Base-by-base conservation (phyloP, 148 eudicot species). In the Camellia lanceoleosa region DNA sequence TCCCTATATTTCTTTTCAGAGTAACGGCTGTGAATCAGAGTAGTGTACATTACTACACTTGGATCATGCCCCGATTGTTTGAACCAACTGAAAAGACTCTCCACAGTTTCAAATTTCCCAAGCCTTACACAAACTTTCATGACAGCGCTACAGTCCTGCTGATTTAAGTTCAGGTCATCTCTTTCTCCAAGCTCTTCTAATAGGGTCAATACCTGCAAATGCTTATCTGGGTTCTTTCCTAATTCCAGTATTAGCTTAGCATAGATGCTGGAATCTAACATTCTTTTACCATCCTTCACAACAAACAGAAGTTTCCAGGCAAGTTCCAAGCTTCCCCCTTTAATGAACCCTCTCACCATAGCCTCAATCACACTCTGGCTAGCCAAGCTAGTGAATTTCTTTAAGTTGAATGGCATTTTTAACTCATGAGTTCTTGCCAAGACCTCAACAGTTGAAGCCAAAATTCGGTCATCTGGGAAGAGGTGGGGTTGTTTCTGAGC, bases 401-500 rank as follows among this genome's bases (percentile, higher is more conserved):
- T 87, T 61, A 89, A 83, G 65, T 87, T 81, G 15, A 85, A 82
- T 5, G 92, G 92, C 78, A 91, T 72, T 81, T 86, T 93, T 74
- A 93, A 74, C 44, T 90, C 89, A 41, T 78, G 92, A 60, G 89
- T 86, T 82, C 87, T 85, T 19, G 98, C 99, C 80, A 96, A 79
- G 51, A 94, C 89, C 89, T 92, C 97, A 87, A 96, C 90, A 54
- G 95, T 92, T 13, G 98, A 86, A 78, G 91, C 92, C 83, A 96
- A 83, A 80, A 93, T 86, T 44, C 92, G 86, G 62, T 96, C 99
- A 81, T 96, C 99, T 15, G 98, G 99, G 70, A 88, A 96, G 42
- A 96, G 88, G 79, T 90, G 95, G 42, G 92, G 80, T 79, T 96
- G 97, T 63, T 84, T 86, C 68, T 93, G 90, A 47, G 89, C 97